Percentiles rank a stretch among this genome's conserved stretches.
Evolutionary conservation across 257 asterid species (phyloP).

Genomic region (Eucommia ulmoides): DNA sequence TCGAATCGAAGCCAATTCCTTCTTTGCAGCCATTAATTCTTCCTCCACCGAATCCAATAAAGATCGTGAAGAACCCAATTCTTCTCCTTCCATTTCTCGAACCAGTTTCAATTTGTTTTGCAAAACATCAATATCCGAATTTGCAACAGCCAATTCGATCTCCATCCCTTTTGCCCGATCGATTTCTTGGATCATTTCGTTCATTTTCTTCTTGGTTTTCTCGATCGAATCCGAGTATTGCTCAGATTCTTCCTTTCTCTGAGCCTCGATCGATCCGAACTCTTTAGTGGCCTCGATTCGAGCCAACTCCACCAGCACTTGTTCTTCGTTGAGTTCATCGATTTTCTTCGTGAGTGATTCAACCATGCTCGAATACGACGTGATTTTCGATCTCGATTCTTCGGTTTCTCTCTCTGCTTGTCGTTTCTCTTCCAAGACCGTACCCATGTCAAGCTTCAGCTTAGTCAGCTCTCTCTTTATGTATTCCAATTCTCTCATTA

Average conservation of each 20-base stretch:
- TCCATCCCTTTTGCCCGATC: constrained; percentile 30
- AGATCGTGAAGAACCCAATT: constrained; percentile 8
- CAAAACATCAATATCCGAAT: constrained; percentile 39
- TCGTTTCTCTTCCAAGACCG: constrained; percentile 44
- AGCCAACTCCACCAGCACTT: constrained; percentile 81
- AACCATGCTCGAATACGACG: constrained; percentile 19
- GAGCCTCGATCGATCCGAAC: constrained; percentile 40
- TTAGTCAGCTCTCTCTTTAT: constrained; percentile 48
- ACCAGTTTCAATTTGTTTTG: constrained; percentile 39
- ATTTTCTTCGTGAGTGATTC: constrained; percentile 38
- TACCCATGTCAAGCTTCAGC: constrained; percentile 75
- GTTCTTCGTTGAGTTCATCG: constrained; percentile 64
- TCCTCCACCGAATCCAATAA: constrained; percentile 22
- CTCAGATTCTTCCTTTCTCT: constrained; percentile 26
- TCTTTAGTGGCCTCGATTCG: constrained; percentile 74
- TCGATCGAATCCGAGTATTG: constrained; percentile 29
- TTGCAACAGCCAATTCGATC: constrained; percentile 31
- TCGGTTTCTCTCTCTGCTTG: constrained; percentile 41
- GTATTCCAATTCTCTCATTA: constrained; percentile 42
- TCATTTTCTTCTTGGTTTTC: constrained; percentile 26
- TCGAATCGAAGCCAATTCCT: constrained; percentile 32
- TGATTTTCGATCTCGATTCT: constrained; percentile 19
- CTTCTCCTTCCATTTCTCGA: constrained; percentile 30
- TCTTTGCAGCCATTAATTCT: constrained; percentile 43
- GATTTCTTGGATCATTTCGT: constrained; percentile 22